phyloP scores from a whole-genome alignment of 164 flowering plant species.

The Magnolia kwangsiensis region DNA sequence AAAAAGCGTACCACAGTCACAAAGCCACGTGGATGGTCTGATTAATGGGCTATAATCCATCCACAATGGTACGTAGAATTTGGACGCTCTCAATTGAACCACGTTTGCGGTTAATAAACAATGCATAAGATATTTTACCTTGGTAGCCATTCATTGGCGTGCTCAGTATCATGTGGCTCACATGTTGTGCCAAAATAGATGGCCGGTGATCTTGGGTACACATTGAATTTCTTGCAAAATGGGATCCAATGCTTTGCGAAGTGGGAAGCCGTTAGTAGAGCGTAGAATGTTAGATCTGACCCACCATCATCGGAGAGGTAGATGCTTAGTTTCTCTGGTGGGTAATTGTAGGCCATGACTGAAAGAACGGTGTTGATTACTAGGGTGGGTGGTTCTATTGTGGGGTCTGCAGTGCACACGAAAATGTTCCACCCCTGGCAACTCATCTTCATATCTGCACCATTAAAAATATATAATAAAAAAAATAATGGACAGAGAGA shows the following conservation, averaged over 20 bases:
- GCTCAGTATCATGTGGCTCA: slow-evolving; percentile 6
- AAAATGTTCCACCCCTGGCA: slow-evolving; percentile 40
- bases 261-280: slow-evolving; percentile 36
- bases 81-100: no score
- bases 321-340: slow-evolving; percentile 25
- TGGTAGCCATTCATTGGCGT: neutral
- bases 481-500: no score
- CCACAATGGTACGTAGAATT: no score
- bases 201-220: slow-evolving; percentile 32
- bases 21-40: no score
- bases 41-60: no score
- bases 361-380: slow-evolving; percentile 38
- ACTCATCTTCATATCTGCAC: slow-evolving; percentile 15
- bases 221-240: slow-evolving; percentile 31
- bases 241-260: slow-evolving; percentile 40
- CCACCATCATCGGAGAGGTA: neutral
- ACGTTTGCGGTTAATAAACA: no score
- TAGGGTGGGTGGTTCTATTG: slow-evolving; percentile 35
- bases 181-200: slow-evolving; percentile 23
- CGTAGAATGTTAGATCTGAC: slow-evolving; percentile 29
- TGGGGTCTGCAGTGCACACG: slow-evolving; percentile 45
- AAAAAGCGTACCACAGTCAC: no score
- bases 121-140: neutral
- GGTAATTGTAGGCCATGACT: slow-evolving; percentile 40
- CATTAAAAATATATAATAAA: no score